phyloP scores from a whole-genome alignment of 495 filamentous ascomycete genomes.

The Aspergillus cavernicola region DNA sequence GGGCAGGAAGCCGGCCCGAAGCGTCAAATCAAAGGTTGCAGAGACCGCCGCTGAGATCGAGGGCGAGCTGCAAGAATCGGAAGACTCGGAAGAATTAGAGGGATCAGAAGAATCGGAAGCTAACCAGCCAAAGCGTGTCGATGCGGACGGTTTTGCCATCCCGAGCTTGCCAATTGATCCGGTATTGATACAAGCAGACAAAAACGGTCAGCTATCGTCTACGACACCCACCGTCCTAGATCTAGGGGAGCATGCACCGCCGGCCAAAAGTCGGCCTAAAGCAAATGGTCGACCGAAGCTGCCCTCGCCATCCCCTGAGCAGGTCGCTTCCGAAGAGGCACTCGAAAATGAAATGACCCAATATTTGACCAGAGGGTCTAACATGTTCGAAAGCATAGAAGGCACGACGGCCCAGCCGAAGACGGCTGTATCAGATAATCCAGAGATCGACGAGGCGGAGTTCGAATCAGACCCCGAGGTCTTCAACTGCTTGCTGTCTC shows the following conservation, averaged over 20 bases:
- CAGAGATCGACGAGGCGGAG: constrained; percentile 67
- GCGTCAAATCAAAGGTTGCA: constrained; percentile 36
- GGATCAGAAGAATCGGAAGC: constrained; percentile 10
- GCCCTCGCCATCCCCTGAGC: constrained; percentile 34
- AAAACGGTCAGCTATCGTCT: constrained; percentile 18
- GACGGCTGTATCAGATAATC: constrained; percentile 36
- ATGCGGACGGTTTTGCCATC: constrained; percentile 49
- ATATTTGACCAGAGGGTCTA: constrained; percentile 37
- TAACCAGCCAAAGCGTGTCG: constrained; percentile 35
- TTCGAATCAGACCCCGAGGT: constrained; percentile 82
- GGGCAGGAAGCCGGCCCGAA: constrained; percentile 39
- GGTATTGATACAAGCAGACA: constrained; percentile 28
- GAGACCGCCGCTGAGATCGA: constrained; percentile 47
- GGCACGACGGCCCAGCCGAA: constrained; percentile 4
- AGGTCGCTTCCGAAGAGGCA: constrained; percentile 42
- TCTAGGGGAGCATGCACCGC: constrained; percentile 21
- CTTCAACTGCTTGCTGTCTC: constrained; percentile 64
- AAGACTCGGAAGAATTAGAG: neutral
- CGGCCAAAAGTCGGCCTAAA: constrained; percentile 30
- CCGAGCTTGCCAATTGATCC: constrained; percentile 46
- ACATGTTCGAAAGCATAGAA: constrained; percentile 33
- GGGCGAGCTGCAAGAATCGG: constrained; percentile 19
- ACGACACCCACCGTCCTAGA: constrained; percentile 23
- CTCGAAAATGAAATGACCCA: constrained; percentile 42
- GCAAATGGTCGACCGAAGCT: constrained; percentile 23